phyloP scores from a whole-genome alignment of 306 rosid genomes.

The Cicer yamashitae region DNA sequence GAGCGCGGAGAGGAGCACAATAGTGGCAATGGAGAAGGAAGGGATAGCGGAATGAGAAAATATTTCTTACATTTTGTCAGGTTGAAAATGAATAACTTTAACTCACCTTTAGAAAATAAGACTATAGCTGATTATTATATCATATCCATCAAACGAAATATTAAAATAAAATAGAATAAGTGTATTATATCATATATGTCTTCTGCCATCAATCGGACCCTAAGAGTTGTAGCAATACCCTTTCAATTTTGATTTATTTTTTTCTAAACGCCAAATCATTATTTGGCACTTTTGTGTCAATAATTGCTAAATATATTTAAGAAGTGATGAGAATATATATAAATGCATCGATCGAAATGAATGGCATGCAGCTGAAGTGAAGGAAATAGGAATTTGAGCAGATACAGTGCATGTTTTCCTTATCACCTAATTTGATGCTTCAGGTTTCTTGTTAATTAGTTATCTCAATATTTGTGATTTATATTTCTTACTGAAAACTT shows the following conservation, averaged over 20 bases:
- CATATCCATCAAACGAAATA: no score
- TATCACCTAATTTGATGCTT: conserved; percentile 48
- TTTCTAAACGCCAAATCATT: conserved; percentile 33
- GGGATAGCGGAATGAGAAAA: no score
- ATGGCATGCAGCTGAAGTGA: conserved; percentile 35
- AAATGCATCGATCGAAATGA: conserved; percentile 41
- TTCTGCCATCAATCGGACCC: no score
- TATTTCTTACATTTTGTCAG: no score
- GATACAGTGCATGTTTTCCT: conserved; percentile 48
- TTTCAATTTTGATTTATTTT: background rate
- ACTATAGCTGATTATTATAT: no score
- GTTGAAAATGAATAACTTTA: no score
- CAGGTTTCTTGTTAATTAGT: conserved; percentile 1
- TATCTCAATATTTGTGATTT: conserved; percentile 35
- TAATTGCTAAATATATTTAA: conserved; percentile 25
- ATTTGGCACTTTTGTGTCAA: conserved; percentile 30
- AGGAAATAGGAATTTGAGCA: conserved; percentile 38
- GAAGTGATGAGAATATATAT: background rate
- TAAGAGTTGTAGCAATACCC: conserved; percentile 17
- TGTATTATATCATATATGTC: no score
- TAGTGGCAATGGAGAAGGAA: no score
- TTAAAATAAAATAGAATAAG: no score
- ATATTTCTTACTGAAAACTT: conserved; percentile 35
- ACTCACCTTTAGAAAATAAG: no score
- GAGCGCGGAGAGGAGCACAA: no score